These are phyloP conservation scores for Backusella psychrophila DNA, from an alignment of 192 early-diverging fungal species.

Conservation along the genomic window DNA sequence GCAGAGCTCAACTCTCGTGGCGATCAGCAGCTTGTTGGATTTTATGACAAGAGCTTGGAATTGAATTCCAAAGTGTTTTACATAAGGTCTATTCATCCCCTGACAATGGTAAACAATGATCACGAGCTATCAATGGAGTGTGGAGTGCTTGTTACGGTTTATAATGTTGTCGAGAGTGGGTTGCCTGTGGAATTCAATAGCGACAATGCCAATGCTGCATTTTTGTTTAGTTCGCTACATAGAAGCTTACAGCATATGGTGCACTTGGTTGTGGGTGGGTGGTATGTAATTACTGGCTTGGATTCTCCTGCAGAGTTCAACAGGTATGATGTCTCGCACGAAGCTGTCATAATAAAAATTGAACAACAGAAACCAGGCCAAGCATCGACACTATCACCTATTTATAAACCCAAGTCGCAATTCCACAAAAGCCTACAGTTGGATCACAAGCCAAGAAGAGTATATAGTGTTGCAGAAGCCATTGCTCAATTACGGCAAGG, in stretches of 20 bases:
- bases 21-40: background rate
- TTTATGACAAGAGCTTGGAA: background rate
- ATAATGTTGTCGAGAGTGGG: background rate
- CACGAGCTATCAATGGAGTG: background rate
- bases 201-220: background rate
- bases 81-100: background rate
- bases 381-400: background rate
- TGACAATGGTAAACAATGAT: background rate
- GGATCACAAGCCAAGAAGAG: background rate
- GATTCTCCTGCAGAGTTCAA: background rate
- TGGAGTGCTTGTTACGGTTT: background rate
- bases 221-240: background rate
- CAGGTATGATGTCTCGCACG: background rate
- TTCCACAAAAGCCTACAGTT: background rate
- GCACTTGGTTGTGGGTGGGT: background rate
- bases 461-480: background rate
- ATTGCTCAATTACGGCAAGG: background rate
- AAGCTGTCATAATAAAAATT: background rate
- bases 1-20: background rate
- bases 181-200: background rate
- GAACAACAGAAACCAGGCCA: background rate
- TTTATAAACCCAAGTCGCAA: background rate
- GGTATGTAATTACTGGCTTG: background rate
- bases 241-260: slow-evolving; percentile 3
- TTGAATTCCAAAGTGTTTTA: background rate